Conservation (phyloP, 2,329 filamentous ascomycete species). For the Penicillium hesseltinei region DNA sequence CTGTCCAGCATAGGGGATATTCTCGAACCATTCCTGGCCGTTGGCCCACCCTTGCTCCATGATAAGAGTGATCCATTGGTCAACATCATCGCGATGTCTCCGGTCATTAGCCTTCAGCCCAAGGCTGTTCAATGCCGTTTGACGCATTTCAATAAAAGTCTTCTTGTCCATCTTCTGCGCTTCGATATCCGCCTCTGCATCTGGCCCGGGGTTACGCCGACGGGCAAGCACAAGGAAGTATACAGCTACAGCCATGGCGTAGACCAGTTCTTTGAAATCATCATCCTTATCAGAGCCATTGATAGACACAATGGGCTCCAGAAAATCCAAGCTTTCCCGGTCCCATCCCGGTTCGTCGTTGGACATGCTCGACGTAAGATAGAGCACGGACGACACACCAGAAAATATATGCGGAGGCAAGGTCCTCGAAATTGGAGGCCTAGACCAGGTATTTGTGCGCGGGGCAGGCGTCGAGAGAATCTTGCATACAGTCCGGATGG, state of each 20-base stretch:
- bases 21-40: constrained; percentile 66
- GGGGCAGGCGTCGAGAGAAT: constrained; percentile 56
- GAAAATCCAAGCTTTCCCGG: constrained; percentile 34
- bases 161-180: constrained; percentile 41
- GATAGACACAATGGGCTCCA: constrained; percentile 39
- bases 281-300: constrained; percentile 50
- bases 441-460: constrained; percentile 36
- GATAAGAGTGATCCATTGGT: constrained; percentile 60
- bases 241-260: constrained; percentile 42
- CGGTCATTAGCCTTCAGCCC: constrained; percentile 42
- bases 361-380: constrained; percentile 43
- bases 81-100: constrained; percentile 52
- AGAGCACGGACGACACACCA: constrained; percentile 63
- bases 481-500: constrained; percentile 64
- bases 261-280: constrained; percentile 41
- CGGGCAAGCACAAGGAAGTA: constrained; percentile 49
- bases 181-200: constrained; percentile 15
- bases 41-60: constrained; percentile 51
- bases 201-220: constrained; percentile 44
- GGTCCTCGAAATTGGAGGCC: constrained; percentile 41
- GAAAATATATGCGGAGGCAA: constrained; percentile 72
- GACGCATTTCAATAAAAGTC: constrained; percentile 42
- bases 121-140: constrained; percentile 38
- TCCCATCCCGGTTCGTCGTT: constrained; percentile 50
- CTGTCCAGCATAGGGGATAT: constrained; percentile 47